These are phyloP conservation scores for Austroboletus eburneus DNA, from an alignment of 768 basidiomycete genomes.

Conservation along the genomic window DNA sequence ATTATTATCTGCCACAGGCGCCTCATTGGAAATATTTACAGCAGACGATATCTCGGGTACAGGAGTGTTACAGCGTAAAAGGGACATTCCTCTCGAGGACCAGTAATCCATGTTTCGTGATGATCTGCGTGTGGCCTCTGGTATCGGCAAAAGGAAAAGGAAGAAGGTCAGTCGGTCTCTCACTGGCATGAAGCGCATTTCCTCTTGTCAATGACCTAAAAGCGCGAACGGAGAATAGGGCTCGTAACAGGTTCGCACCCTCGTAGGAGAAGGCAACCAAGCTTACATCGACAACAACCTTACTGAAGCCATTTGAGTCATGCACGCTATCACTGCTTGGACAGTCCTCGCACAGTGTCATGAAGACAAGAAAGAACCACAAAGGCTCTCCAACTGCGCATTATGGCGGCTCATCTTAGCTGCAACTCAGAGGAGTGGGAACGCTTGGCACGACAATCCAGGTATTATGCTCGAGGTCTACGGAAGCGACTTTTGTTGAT, in stretches of 20 bases:
- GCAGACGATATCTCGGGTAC: conserved; percentile 34
- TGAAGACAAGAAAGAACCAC: conserved; percentile 13
- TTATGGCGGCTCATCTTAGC: conserved; percentile 87
- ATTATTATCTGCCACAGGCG: conserved; percentile 40
- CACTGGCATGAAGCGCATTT: background rate
- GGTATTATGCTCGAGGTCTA: conserved; percentile 44
- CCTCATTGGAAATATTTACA: conserved; percentile 60
- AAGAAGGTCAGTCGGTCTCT: conserved; percentile 33
- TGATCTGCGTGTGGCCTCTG: conserved; percentile 69
- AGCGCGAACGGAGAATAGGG: conserved; percentile 14
- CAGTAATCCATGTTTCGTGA: conserved; percentile 67
- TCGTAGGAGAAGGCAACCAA: conserved; percentile 81
- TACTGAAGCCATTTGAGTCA: conserved; percentile 65
- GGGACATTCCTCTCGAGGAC: conserved; percentile 71
- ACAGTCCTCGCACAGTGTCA: conserved; percentile 57
- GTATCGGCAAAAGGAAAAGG: conserved; percentile 52
- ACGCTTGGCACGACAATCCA: conserved; percentile 68
- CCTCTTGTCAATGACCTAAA: background rate
- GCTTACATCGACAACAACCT: conserved; percentile 74
- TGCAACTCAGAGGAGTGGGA: conserved; percentile 89
- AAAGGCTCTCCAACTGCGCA: conserved; percentile 34
- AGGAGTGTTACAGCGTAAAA: conserved; percentile 53
- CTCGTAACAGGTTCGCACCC: conserved; percentile 14
- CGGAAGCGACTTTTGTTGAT: conserved; percentile 50
- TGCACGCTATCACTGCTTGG: conserved; percentile 83